Evolutionary conservation across 768 basidiomycete genomes (phyloP).

Genomic region (Suillus bovinus): DNA sequence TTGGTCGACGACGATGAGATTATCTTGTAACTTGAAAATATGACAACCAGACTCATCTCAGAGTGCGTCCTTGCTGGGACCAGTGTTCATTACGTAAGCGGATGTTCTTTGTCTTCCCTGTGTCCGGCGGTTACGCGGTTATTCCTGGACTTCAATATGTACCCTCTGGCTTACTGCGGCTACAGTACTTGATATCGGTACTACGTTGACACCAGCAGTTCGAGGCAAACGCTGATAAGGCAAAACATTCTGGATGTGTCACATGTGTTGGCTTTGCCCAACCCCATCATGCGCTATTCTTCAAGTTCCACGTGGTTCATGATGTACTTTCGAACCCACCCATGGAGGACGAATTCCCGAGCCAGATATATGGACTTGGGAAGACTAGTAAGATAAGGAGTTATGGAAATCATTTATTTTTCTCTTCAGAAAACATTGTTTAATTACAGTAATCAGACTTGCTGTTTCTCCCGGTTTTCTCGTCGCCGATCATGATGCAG

Average conservation of each 20-base stretch:
- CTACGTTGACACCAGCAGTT: conserved; percentile 49
- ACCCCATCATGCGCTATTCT: conserved; percentile 71
- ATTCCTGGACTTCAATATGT: no score
- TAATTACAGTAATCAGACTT: not conserved
- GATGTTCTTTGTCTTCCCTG: not conserved
- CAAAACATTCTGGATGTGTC: conserved; percentile 58
- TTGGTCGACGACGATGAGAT: conserved; percentile 18
- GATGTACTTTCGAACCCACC: not conserved
- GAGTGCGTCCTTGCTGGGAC: not conserved
- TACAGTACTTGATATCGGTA: conserved; percentile 51
- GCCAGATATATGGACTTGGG: conserved; percentile 40
- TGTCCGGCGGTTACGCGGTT: no score
- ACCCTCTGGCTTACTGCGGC: conserved; percentile 37
- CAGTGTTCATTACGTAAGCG: not conserved
- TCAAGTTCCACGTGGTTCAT: no score
- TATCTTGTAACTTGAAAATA: conserved; percentile 1
- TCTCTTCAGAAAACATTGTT: no score
- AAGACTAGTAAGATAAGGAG: conserved; percentile 54
- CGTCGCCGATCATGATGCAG: not conserved
- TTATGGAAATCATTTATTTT: no score
- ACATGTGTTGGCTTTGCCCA: conserved; percentile 66
- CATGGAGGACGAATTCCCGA: conserved; percentile 78
- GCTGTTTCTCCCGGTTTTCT: not conserved
- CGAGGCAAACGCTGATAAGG: conserved; percentile 47
- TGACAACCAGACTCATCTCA: conserved; percentile 2